phyloP scores from a whole-genome alignment of 768 basidiomycete genomes.

The Pleurotus citrinopileatus region DNA sequence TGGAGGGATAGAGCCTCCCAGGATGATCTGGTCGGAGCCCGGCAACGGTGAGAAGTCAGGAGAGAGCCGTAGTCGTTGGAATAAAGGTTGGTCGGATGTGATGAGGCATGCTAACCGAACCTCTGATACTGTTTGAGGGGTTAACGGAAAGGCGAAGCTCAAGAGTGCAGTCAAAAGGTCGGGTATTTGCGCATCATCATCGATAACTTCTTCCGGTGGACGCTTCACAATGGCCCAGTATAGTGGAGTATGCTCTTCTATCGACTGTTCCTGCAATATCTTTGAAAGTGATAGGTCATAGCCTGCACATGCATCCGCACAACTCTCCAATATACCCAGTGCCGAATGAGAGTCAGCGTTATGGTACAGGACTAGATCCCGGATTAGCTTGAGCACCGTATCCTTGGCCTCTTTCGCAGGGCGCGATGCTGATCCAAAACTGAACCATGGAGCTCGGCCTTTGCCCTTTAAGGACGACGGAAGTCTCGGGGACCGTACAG shows the following conservation, averaged over 20 bases:
- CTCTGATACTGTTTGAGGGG: constrained; percentile 47
- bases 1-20: constrained; percentile 38
- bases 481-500: constrained; percentile 2
- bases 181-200: constrained; percentile 26
- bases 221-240: constrained; percentile 76
- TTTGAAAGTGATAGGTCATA: constrained; percentile 48
- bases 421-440: constrained; percentile 27
- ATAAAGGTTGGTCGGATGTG: constrained; percentile 57
- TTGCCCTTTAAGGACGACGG: constrained; percentile 8
- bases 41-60: constrained; percentile 51
- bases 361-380: constrained; percentile 50
- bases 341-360: constrained; percentile 23
- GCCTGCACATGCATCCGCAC: constrained; percentile 54
- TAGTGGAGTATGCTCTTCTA: constrained; percentile 63
- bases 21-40: constrained; percentile 50
- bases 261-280: constrained; percentile 58
- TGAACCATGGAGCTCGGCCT: constrained; percentile 29
- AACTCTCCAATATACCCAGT: constrained; percentile 54
- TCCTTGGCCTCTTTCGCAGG: constrained; percentile 46
- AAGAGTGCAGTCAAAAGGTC: constrained; percentile 51
- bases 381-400: constrained; percentile 52
- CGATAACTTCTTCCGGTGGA: constrained; percentile 30
- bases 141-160: constrained; percentile 45
- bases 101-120: constrained; percentile 66
- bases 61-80: constrained; percentile 54